Evolutionary conservation across 2,329 filamentous ascomycete species (phyloP), one percentile per base, ranked within the genome.

Genomic region (Fusarium devonianum): DNA sequence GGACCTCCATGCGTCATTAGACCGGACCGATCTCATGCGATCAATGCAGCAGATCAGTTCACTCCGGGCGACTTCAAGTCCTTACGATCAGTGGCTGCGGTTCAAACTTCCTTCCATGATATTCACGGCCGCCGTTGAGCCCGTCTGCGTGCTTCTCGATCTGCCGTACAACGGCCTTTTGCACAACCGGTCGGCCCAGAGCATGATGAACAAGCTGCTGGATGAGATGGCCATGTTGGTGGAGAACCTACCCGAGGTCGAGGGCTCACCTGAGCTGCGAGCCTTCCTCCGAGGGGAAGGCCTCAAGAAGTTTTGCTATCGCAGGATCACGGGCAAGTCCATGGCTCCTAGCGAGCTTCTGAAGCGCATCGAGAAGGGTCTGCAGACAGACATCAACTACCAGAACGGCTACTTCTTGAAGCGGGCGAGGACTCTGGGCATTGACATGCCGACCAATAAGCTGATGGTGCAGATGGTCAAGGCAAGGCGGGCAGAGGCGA

Each of bases 331-430:
- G 13, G 67, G 62, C 18, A 72, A 80, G 45, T 83, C 85, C 40
- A 74, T 78, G 5, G 70, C 71, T 7, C 63, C 70, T 30, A 89
- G 84, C 63, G 80, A 77, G 14, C 91, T 96, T 84, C 74, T 89
- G 5, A 78, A 81, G 42, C 84, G 87, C 63, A 75, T 92, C 10
- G 73, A 82, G 9, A 69, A 72, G 1, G 87, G 89, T 2, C 73
- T 75, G 53, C 73, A 78, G 49, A 91, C 90, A 0, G 91, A 96
- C 64, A 82, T 97, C 29, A 84, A 92, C 34, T 96, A 87, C 65
- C 82, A 93, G 60, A 97, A 95, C 68, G 93, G 92, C 1, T 99
- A 93, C 73, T 88, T 99, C 51, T 79, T 95, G 22, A 79, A 77
- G 39, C 81, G 87, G 29, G 94, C 89, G 1, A 79, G 83, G 62